A percentile compares a stretch with the other conserved stretches of the same genome.
These are phyloP conservation scores for Botryotinia narcissicola DNA, from an alignment of 2,329 filamentous ascomycete genomes.

Conservation along the genomic window DNA sequence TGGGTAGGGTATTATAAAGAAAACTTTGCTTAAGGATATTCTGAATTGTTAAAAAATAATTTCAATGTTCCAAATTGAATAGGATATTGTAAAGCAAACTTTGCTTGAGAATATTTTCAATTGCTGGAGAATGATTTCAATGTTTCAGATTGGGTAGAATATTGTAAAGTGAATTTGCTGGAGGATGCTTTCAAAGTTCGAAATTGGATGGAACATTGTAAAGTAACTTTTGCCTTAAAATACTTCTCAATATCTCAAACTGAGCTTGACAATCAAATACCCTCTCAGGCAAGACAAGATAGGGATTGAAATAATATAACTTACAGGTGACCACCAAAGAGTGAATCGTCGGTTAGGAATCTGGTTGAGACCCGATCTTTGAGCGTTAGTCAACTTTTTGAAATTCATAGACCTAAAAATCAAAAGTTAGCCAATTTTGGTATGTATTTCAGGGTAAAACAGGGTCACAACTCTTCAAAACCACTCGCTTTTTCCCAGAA, in stretches of 20 bases:
- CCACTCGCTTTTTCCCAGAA: constrained; percentile 73
- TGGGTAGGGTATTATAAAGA: background rate
- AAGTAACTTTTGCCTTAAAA: background rate
- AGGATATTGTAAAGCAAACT: too few relatives aligned
- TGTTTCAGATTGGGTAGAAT: too few relatives aligned
- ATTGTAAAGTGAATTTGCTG: background rate
- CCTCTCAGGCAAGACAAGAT: background rate
- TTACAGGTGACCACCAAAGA: constrained; percentile 93
- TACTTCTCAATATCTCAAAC: background rate
- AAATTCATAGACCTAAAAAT: constrained; percentile 71
- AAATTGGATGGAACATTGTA: background rate
- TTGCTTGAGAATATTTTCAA: too few relatives aligned
- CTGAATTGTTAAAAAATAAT: background rate
- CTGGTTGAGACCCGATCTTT: constrained; percentile 94
- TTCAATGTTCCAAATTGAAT: background rate
- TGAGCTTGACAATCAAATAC: background rate
- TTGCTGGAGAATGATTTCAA: too few relatives aligned
- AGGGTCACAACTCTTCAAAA: constrained; percentile 38
- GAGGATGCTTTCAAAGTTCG: background rate
- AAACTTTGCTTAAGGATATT: background rate
- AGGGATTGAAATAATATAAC: constrained; percentile 57
- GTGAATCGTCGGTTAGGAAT: constrained; percentile 99
- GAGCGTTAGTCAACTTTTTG: constrained; percentile 97
- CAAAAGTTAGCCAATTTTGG: background rate
- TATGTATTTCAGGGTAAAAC: background rate